Base-by-base conservation (phyloP, 2,329 filamentous ascomycete genomes). In the Capronia coronata region DNA sequence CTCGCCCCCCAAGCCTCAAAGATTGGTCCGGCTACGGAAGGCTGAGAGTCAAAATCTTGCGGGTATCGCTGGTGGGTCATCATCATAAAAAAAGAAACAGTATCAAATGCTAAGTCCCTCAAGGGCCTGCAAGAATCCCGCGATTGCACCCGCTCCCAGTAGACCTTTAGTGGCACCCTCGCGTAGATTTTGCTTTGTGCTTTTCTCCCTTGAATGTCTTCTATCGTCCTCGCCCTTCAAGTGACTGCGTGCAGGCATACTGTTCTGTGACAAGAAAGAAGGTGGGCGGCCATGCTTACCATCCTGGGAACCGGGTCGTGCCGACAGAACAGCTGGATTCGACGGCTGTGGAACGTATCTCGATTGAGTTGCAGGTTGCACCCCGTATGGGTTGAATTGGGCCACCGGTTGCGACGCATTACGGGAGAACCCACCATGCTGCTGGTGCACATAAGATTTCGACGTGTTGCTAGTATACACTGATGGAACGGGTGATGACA, bases 101-200 rank as follows among this genome's bases (percentile, higher is more conserved):
- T 9, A 34, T 40, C 42, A 59, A 25, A 61, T 39, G 39, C 54
- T 59, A 43, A 69, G 62, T 2, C 62, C 63, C 45, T 69, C 67
- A 37, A 70, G 48, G n/a, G 67, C 67, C 58, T 68, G 64, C 55
- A 70, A 59, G 46, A 69, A 67, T 9, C 66, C 66, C 4, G 65
- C 65, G 48, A 68, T 65, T 11, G 67, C 67, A 13, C 65, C 64
- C 18, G 64, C 63, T 2, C 66, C 67, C 5, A 63, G 59, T 21
- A 69, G 44, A 2, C 66, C 66, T 29, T 64, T 63, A 6, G 66
- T 66, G 30, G 67, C 66, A 34, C 59, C 63, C 27, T 67, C 61
- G 37, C 61, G 61, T 11, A 67, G 46, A 42, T 62, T 58, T 21
- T 62, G 63, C 30, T 64, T 63, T 4, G 51, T 51, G 10, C 51